Evolutionary conservation across 2,329 filamentous ascomycete genomes (phyloP), one percentile per base, ranked within the genome.

Genomic region (Neofusicoccum cordaticola): DNA sequence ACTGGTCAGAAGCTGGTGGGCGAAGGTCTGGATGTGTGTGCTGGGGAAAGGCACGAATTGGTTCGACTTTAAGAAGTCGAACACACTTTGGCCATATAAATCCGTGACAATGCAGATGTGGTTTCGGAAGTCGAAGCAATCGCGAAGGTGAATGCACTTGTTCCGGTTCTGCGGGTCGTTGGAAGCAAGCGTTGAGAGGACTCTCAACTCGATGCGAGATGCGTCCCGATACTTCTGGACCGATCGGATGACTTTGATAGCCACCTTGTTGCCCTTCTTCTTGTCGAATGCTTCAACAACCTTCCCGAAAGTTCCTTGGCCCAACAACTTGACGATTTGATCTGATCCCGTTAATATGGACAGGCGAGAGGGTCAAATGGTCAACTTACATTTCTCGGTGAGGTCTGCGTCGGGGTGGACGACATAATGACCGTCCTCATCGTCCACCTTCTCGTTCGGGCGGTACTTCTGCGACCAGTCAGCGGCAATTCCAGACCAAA

Each of bases 221-320:
- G 95, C 95, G 79, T 99, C 95, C 52, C 95, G 90, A 75, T 99
- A 99, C 77, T 99, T 99, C 74, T 97, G 95, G 12, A 99, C 95
- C 1, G 95, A 97, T 70, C 95, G 90, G 69, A 99, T 98, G 77
- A 99, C 96, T 78, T 99, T 99, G 78, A 99, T 92, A 39, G 95
- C 95, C 69, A 96, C 96, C 75, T 93, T 92, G 70, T 85, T 85
- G 66, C 89, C 89, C 68, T 88, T 88, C 71, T 86, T 86, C 66
- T 87, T 87, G 75, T 99, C 95, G 70, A 87, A 89, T 61, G 95
- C 95, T 77, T 97, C 90, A 17, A 99, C 95, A 15, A 99, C 95
- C 78, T 99, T 99, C 74, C 95, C 95, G 75, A 99, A 99, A 0
- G 95, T 99, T 68, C 95, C 95, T 79, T 99, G 95, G 22, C 95